Conservation (phyloP, 805 yeast genomes). For the Saccharomycopsis lassenensis region DNA sequence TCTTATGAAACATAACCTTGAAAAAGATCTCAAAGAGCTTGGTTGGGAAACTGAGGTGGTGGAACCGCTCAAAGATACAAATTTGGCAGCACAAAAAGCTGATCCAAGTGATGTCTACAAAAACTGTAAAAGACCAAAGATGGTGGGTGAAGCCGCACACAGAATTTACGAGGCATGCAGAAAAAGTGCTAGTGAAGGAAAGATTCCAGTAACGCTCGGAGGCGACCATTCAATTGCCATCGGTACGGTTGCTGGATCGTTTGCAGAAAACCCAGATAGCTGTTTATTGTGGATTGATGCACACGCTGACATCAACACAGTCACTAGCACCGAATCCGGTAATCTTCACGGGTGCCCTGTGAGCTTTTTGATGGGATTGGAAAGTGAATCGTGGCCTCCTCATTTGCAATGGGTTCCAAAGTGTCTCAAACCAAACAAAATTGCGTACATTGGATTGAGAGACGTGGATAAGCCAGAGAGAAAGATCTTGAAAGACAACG, state of each 20-base stretch:
- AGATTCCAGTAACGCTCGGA: constrained; percentile 77
- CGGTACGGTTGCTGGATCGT: constrained; percentile 81
- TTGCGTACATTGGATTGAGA: constrained; percentile 89
- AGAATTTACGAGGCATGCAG: constrained; percentile 51
- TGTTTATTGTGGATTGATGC: constrained; percentile 96
- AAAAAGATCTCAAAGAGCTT: constrained; percentile 45
- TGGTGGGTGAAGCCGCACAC: constrained; percentile 66
- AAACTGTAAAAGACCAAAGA: constrained; percentile 57
- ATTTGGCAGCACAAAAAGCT: constrained; percentile 33
- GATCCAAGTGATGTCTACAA: constrained; percentile 32
- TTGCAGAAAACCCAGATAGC: constrained; percentile 72
- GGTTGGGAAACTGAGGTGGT: constrained; percentile 58
- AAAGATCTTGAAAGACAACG: constrained; percentile 53
- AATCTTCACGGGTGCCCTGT: constrained; percentile 97
- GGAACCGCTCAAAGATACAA: constrained; percentile 40
- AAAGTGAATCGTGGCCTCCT: constrained; percentile 53
- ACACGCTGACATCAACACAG: constrained; percentile 93
- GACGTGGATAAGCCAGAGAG: constrained; percentile 88
- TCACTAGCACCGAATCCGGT: constrained; percentile 72
- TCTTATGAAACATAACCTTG: constrained; percentile 62
- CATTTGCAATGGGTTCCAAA: constrained; percentile 75
- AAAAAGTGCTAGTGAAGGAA: constrained; percentile 34
- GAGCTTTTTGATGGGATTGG: constrained; percentile 78
- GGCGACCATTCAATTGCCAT: constrained; percentile 97
- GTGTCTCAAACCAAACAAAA: constrained; percentile 50